Base-by-base conservation (phyloP, 225 moss, liverwort and hornwort species). In the Sphagnum tenellum region DNA sequence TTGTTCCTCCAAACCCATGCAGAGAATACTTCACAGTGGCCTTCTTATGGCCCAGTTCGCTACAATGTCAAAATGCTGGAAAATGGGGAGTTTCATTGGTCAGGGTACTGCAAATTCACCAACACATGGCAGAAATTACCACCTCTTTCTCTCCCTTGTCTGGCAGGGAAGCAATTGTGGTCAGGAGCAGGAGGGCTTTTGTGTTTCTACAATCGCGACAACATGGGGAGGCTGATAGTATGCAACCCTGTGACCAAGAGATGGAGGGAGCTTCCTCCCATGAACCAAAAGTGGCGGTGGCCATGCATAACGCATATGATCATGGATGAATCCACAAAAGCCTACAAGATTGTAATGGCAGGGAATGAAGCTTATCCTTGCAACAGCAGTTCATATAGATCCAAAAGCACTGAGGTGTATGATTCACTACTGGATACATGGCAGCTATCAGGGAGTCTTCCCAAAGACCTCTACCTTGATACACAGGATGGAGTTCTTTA, bases 201-300 rank as follows among this genome's bases (percentile, higher is more conserved):
- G 3, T 83, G 83, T 64, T 62, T 83, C 29, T 29, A 29, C 29
- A 29, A 29, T 29, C 29, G 51, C 69, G 79, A 2, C 73, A 76
- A 59, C 66, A 76, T 0, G 72, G 74, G 45, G 48, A 64, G 57
- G 44, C 66, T 83, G 12, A 74, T 76, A 0, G 58, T 83, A 4
- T 83, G 82, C 76, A 83, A 83, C 48, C 82, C 82, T 3, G 12
- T 83, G 9, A 83, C 74, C 4, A 76, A 62, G 55, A 57, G 74
- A 6, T 70, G 72, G 59, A 61, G 45, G 1, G 65, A 79, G 8
- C 3, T 83, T 3, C 76, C 82, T 2, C 2, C 47, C 5, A 69
- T 74, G 8, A 50, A 56, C 7, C 76, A 60, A 45, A 48, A 67
- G 0, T 83, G 83, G 83, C 76, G 76, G 3, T 79, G 68, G 56